phyloP scores from a whole-genome alignment of 2,329 filamentous ascomycete genomes.

The Colletotrichum zoysiae region DNA sequence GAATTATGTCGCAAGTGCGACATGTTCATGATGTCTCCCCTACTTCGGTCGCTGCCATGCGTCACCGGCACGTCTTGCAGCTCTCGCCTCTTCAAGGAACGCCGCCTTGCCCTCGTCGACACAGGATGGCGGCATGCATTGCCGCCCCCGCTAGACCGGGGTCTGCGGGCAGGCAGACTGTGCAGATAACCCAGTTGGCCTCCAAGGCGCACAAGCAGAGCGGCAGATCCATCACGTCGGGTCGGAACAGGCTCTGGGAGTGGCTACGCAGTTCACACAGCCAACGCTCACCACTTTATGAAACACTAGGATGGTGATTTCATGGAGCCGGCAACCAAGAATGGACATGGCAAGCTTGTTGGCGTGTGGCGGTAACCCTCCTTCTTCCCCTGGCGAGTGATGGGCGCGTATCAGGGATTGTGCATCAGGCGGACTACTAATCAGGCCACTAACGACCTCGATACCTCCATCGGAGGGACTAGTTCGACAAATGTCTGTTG shows the following conservation, averaged over 20 bases:
- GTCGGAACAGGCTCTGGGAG: background rate
- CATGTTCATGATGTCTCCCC: background rate
- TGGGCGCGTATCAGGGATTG: slow-evolving; percentile 24
- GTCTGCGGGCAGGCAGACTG: slow-evolving; percentile 25
- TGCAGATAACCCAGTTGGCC: background rate
- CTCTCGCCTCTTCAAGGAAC: background rate
- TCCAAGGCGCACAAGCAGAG: background rate
- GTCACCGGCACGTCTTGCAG: background rate
- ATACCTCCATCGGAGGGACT: background rate
- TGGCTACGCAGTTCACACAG: background rate
- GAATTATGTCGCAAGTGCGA: background rate
- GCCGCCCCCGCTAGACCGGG: slow-evolving; percentile 10
- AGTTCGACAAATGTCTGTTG: slow-evolving; percentile 5
- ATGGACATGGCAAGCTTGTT: background rate
- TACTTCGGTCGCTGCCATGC: too few relatives aligned
- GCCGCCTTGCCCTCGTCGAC: background rate
- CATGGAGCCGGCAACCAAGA: slow-evolving; percentile 2
- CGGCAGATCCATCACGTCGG: slow-evolving; percentile 3
- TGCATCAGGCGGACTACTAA: background rate
- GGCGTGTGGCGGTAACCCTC: slow-evolving; percentile 11
- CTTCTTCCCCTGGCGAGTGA: slow-evolving; percentile 10
- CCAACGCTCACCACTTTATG: background rate
- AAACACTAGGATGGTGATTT: background rate
- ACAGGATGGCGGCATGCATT: background rate
- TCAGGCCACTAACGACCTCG: background rate